phyloP scores from a whole-genome alignment of 331 rosid species.

The Erythrophleum ivorense region DNA sequence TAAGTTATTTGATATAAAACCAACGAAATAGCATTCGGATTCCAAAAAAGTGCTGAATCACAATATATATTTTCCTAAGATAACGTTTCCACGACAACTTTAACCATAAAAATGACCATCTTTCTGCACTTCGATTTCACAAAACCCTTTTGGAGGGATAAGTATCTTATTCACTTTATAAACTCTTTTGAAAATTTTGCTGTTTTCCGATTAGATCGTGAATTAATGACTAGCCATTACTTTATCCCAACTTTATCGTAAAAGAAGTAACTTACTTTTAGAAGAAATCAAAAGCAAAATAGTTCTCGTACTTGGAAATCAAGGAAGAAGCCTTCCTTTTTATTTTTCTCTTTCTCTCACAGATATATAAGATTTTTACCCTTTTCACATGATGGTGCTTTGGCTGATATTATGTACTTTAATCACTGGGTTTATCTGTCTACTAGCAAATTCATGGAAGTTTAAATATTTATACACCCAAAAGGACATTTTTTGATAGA shows the following conservation, averaged over 20 bases:
- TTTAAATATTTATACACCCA: background rate
- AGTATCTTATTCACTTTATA: slow-evolving; percentile 41
- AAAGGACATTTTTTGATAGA: background rate
- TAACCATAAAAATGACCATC: slow-evolving; percentile 35
- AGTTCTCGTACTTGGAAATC: slow-evolving; percentile 16
- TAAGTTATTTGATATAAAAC: slow-evolving; percentile 20
- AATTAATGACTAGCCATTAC: slow-evolving; percentile 27
- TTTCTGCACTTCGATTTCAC: slow-evolving; percentile 46
- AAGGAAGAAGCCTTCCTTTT: background rate
- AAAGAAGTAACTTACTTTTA: slow-evolving; percentile 36
- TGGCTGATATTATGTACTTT: background rate
- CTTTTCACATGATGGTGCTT: slow-evolving; percentile 12
- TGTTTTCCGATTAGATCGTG: slow-evolving; percentile 38
- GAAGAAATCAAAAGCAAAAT: slow-evolving; percentile 41
- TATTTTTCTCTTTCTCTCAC: background rate
- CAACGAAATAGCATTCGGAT: background rate
- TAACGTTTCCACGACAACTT: slow-evolving; percentile 46
- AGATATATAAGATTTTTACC: background rate
- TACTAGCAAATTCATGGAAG: background rate
- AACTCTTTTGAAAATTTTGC: slow-evolving; percentile 51
- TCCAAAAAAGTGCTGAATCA: slow-evolving; percentile 30
- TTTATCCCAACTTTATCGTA: slow-evolving; percentile 35
- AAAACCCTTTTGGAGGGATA: slow-evolving; percentile 45
- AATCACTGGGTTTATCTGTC: background rate
- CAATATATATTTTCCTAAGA: slow-evolving; percentile 13